Evolutionary conservation across 345 rosid genomes (phyloP).

Genomic region (Lenwebbia sp.): DNA sequence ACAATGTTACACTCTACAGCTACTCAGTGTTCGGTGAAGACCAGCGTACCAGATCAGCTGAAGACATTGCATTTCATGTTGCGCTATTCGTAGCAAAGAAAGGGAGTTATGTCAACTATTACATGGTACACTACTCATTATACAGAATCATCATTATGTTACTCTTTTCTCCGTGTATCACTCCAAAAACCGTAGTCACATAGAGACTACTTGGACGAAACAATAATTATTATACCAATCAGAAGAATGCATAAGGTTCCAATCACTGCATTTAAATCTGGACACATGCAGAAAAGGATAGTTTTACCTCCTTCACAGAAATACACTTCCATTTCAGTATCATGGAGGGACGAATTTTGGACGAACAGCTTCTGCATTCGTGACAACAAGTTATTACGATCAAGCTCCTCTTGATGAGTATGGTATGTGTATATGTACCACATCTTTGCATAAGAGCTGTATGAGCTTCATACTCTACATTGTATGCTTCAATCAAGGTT

Average conservation of each 20-base stretch:
- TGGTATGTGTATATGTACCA: constrained; percentile 23
- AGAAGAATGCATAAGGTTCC: neutral
- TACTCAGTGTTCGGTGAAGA: constrained; percentile 56
- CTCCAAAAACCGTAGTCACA: neutral
- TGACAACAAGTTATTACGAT: constrained; percentile 58
- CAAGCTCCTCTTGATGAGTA: constrained; percentile 84
- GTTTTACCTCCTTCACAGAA: neutral
- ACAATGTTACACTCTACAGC: constrained; percentile 12
- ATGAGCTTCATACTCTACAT: neutral
- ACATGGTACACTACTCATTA: constrained; percentile 48
- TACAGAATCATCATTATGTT: neutral
- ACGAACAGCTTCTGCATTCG: constrained; percentile 45
- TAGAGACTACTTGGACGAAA: neutral
- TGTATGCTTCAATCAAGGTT: constrained; percentile 15
- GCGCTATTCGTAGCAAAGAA: constrained; percentile 59
- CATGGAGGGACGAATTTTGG: constrained; percentile 92
- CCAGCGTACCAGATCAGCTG: constrained; percentile 33
- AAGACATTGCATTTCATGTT: constrained; percentile 76
- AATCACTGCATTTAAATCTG: neutral
- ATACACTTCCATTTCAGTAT: constrained; percentile 26
- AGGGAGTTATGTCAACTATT: constrained; percentile 81
- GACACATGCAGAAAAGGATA: neutral
- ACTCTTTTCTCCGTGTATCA: neutral
- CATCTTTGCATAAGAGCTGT: neutral
- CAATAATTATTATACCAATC: neutral